These are phyloP conservation scores for Spathaspora sp. DNA, from an alignment of 805 yeast species.

Conservation along the genomic window DNA sequence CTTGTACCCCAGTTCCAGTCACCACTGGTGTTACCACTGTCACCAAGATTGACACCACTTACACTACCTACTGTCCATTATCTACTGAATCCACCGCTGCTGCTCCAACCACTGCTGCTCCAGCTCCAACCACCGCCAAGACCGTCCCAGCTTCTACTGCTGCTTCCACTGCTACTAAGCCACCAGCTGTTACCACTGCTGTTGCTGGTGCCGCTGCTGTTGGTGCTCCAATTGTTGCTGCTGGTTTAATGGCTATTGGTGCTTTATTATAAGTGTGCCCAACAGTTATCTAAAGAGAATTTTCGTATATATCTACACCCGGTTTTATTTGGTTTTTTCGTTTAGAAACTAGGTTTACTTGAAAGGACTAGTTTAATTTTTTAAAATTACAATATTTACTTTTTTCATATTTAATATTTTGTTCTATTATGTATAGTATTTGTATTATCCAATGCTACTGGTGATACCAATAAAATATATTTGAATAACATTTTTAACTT, in stretches of 20 bases:
- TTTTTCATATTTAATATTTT: neutral
- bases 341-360: neutral
- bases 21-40: constrained; percentile 38
- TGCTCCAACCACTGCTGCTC: constrained; percentile 9
- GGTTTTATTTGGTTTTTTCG: neutral
- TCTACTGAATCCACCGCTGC: constrained; percentile 22
- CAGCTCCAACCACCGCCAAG: constrained; percentile 11
- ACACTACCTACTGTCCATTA: constrained; percentile 35
- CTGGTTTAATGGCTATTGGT: constrained; percentile 15
- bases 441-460: constrained; percentile 2
- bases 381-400: neutral
- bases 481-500: neutral
- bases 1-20: constrained; percentile 23
- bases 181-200: constrained; percentile 11
- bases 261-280: constrained; percentile 13
- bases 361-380: neutral
- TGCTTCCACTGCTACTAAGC: constrained; percentile 6
- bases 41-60: constrained; percentile 24
- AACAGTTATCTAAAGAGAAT: neutral
- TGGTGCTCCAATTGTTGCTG: constrained; percentile 5
- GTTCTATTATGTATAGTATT: neutral
- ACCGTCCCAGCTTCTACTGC: constrained; percentile 7
- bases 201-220: constrained; percentile 19
- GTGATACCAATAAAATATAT: neutral
- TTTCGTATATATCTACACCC: neutral